phyloP scores from a whole-genome alignment of 345 rosid species.

The Draba incana region DNA sequence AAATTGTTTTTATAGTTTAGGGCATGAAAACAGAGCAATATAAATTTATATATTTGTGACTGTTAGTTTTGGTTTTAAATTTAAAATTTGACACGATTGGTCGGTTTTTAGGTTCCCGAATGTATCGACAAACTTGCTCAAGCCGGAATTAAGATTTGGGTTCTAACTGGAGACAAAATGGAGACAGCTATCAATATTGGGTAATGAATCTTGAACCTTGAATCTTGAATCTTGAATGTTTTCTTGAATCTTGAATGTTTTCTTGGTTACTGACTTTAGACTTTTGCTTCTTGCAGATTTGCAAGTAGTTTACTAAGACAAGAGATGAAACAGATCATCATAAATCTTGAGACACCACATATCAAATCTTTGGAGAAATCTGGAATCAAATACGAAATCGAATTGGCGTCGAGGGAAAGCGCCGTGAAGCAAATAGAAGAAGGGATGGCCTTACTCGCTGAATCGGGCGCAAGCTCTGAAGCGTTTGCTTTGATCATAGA shows the following conservation, averaged over 20 bases:
- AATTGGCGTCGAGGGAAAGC: slow-evolving; percentile 75
- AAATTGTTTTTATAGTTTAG: too few relatives aligned
- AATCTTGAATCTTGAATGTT: slow-evolving; percentile 28
- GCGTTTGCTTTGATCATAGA: slow-evolving; percentile 88
- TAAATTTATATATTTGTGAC: too few relatives aligned
- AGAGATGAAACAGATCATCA: slow-evolving; percentile 90
- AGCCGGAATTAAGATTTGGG: slow-evolving; percentile 98
- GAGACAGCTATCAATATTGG: slow-evolving; percentile 99
- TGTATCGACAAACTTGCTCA: slow-evolving; percentile 98
- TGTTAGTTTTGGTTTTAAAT: too few relatives aligned
- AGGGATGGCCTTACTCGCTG: slow-evolving; percentile 58
- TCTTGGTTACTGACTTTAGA: slow-evolving; percentile 39
- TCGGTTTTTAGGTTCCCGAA: slow-evolving; percentile 72
- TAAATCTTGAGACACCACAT: slow-evolving; percentile 69
- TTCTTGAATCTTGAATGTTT: background rate
- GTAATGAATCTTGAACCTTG: slow-evolving; percentile 45
- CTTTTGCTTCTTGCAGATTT: slow-evolving; percentile 55
- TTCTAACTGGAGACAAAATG: slow-evolving; percentile 97
- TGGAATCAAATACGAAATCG: slow-evolving; percentile 60
- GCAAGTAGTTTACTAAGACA: slow-evolving; percentile 94
- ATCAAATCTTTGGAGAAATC: slow-evolving; percentile 71
- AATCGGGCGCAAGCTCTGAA: slow-evolving; percentile 54
- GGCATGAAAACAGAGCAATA: too few relatives aligned
- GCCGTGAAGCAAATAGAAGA: slow-evolving; percentile 62
- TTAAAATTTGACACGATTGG: too few relatives aligned